Evolutionary conservation across 257 asterid genomes (phyloP).

Genomic region (Penstemon davidsonii): DNA sequence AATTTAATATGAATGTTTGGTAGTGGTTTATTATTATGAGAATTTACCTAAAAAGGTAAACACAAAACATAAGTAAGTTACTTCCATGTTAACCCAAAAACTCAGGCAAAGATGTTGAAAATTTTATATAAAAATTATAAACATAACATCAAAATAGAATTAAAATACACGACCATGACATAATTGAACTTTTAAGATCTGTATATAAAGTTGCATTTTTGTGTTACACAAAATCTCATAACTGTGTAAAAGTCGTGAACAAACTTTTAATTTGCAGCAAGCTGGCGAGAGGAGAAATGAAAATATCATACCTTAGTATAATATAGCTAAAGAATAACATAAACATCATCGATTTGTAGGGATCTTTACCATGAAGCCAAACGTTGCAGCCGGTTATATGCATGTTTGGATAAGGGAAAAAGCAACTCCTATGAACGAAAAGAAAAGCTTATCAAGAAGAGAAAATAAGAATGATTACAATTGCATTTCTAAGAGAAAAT

Average conservation of each 20-base stretch:
- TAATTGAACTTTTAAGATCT: constrained; percentile 20
- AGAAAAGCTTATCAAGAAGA: constrained; percentile 20
- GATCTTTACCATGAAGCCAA: constrained; percentile 80
- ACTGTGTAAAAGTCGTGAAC: background rate
- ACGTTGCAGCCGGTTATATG: constrained; percentile 43
- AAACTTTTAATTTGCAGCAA: background rate
- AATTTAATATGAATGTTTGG: no score
- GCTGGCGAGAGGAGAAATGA: constrained; percentile 7
- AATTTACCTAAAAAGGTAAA: no score
- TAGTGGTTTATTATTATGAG: no score
- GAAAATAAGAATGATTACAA: constrained; percentile 12
- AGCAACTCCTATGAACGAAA: constrained; percentile 67
- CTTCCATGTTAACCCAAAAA: no score
- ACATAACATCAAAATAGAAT: no score
- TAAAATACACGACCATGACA: no score
- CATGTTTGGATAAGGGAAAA: constrained; percentile 50
- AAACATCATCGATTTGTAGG: constrained; percentile 62
- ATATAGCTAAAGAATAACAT: constrained; percentile 57
- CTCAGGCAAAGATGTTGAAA: no score
- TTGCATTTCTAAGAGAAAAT: background rate
- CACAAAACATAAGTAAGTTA: no score
- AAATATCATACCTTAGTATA: constrained; percentile 49
- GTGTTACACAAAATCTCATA: background rate
- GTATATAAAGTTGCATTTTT: constrained; percentile 1
- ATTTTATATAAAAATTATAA: no score